phyloP scores from a whole-genome alignment of 805 yeast species.

The Sugiyamaella chiloensis region DNA sequence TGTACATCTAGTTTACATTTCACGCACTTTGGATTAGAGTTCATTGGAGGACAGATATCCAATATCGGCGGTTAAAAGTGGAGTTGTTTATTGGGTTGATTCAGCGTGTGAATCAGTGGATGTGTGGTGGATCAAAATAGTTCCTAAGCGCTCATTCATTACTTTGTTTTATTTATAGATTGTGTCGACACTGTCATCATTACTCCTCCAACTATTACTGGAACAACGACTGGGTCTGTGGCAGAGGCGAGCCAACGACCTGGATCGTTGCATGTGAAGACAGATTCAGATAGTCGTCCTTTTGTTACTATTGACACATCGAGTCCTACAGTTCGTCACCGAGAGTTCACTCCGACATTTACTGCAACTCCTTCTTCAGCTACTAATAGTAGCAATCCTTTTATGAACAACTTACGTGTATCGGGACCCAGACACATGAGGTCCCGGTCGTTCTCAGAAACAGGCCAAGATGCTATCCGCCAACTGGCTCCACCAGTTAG shows the following conservation, averaged over 20 bases:
- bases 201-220: not conserved
- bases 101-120: too few relatives aligned
- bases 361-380: not conserved
- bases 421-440: conserved; percentile 12
- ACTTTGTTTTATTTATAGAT: too few relatives aligned
- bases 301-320: not conserved
- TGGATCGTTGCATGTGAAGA: not conserved
- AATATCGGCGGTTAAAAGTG: too few relatives aligned
- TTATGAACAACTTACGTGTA: not conserved
- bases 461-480: conserved; percentile 35
- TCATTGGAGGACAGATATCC: too few relatives aligned
- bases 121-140: too few relatives aligned
- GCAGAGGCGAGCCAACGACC: not conserved
- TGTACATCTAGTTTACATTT: too few relatives aligned
- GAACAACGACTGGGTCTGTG: not conserved
- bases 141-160: too few relatives aligned
- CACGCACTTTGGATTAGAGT: too few relatives aligned
- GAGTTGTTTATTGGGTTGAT: too few relatives aligned
- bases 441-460: conserved; percentile 23
- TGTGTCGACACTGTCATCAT: not conserved
- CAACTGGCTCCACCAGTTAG: conserved; percentile 42
- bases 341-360: conserved; percentile 1
- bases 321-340: conserved; percentile 8
- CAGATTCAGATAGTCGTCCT: not conserved
- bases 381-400: not conserved